Evolutionary conservation across 306 rosid genomes (phyloP), one percentile per base, ranked within the genome.

Genomic region (Vigna angularis): DNA sequence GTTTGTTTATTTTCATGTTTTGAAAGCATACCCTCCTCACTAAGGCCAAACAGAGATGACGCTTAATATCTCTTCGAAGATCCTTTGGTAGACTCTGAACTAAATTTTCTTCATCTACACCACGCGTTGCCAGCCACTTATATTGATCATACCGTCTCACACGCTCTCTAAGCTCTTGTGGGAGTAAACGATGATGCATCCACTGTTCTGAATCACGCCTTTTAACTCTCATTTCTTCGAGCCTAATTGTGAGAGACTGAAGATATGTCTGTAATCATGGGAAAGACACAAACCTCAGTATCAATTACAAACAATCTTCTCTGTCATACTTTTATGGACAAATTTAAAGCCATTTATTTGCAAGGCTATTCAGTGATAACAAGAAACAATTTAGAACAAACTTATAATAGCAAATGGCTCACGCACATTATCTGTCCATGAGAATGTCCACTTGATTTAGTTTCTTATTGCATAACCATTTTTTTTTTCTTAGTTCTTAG

Each of bases 181-280:
- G 97, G 76, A 95, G 98, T 82, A 95, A 84, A 71, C 99, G 98
- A 67, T 95, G 99, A 78, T 90, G 99, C 99, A 95, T 95, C 99
- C 99, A 95, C 87, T 95, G 99, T 77, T 95, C 99, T 70, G 99
- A 95, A 83, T 95, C 99, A 11, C 97, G 96, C 86, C 96, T 91
- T 87, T 95, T 95, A 70, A 95, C 93, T 75, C 99, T 95, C 99
- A 93, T 95, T 83, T 95, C 99, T 90, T 93, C 99, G 0, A 95
- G 99, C 84, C 99, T 86, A 73, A 91, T 91, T 28, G 99, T 95
- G 71, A 95, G 98, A 66, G 99, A 95, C 73, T 95, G 99, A 80
- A 95, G 99, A 83, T 95, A 95, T 48, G 99, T 93, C 98, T 95
- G 97, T 77, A 74, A 83, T 53, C 72, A 83, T 44, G 80, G 77